Conservation (phyloP, 495 filamentous ascomycete species). For the Aspergillus bridgeri region DNA sequence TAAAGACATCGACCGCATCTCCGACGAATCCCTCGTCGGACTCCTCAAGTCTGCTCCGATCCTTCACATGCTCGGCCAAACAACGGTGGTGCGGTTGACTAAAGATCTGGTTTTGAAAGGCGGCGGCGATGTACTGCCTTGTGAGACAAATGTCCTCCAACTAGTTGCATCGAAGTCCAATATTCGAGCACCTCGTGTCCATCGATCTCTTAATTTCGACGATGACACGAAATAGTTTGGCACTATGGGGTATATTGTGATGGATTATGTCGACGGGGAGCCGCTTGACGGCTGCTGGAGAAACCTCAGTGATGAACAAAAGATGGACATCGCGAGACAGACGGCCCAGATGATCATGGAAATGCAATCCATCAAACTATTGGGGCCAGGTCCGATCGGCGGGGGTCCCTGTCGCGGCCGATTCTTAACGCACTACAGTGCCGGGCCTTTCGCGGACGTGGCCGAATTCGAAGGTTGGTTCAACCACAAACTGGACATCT, state of each 20-base stretch:
- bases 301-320: slow-evolving; percentile 12
- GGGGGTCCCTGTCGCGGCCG: slow-evolving; percentile 21
- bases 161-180: slow-evolving; percentile 13
- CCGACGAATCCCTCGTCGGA: slow-evolving; percentile 12
- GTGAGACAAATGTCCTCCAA: slow-evolving; percentile 18
- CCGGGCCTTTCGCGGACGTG: slow-evolving; percentile 26
- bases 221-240: slow-evolving; percentile 25
- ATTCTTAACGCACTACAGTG: slow-evolving; percentile 29
- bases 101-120: slow-evolving; percentile 17
- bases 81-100: slow-evolving; percentile 21
- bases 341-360: slow-evolving; percentile 21
- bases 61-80: slow-evolving; percentile 11
- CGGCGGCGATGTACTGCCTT: slow-evolving; percentile 15
- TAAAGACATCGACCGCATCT: background rate
- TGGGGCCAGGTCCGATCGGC: slow-evolving; percentile 25
- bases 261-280: slow-evolving; percentile 30
- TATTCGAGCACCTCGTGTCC: slow-evolving; percentile 19
- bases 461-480: slow-evolving; percentile 30
- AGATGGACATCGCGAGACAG: slow-evolving; percentile 18
- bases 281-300: slow-evolving; percentile 26
- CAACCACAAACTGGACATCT: slow-evolving; percentile 29
- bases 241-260: slow-evolving; percentile 29
- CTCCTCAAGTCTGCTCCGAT: slow-evolving; percentile 19
- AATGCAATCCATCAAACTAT: slow-evolving; percentile 21
- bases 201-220: slow-evolving; percentile 18